phyloP scores from a whole-genome alignment of 768 basidiomycete species.

The Calocybe cyanea region DNA sequence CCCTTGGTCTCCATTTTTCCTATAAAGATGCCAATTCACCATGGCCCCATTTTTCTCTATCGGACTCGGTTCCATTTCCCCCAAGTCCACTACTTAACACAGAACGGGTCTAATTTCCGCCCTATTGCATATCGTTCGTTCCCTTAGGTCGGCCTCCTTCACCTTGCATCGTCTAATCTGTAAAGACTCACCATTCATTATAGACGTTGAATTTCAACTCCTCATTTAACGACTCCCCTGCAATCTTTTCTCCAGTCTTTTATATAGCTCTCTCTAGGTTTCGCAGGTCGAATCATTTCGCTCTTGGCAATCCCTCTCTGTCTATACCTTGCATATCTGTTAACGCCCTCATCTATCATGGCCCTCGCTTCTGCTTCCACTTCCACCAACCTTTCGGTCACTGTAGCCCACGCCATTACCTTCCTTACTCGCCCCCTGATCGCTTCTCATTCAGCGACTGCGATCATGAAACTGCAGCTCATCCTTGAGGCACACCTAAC shows the following conservation, averaged over 20 bases:
- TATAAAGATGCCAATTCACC: conserved; percentile 10
- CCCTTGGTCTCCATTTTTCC: neutral
- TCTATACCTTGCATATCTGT: conserved; percentile 11
- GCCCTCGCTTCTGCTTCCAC: conserved; percentile 31
- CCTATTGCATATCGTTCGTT: conserved; percentile 3
- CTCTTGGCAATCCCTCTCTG: conserved; percentile 19
- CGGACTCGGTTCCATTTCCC: conserved; percentile 27
- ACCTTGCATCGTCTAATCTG: neutral
- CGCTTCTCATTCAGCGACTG: conserved; percentile 51
- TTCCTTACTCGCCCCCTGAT: conserved; percentile 69
- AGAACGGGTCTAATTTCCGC: conserved; percentile 9
- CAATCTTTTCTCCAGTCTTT: conserved; percentile 28
- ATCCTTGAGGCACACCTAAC: conserved; percentile 72
- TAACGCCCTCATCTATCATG: conserved; percentile 29
- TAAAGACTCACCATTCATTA: neutral
- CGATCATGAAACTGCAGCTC: conserved; percentile 66
- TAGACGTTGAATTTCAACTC: too few relatives aligned
- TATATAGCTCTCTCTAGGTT: conserved; percentile 27
- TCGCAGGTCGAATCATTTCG: conserved; percentile 61
- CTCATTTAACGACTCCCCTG: conserved; percentile 10
- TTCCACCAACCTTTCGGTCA: conserved; percentile 49
- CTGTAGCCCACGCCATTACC: conserved; percentile 70
- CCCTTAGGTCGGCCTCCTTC: conserved; percentile 3
- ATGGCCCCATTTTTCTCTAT: conserved; percentile 7
- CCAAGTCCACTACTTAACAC: conserved; percentile 17